phyloP scores from a whole-genome alignment of 306 rosid species.

The Erythrophleum fordii region DNA sequence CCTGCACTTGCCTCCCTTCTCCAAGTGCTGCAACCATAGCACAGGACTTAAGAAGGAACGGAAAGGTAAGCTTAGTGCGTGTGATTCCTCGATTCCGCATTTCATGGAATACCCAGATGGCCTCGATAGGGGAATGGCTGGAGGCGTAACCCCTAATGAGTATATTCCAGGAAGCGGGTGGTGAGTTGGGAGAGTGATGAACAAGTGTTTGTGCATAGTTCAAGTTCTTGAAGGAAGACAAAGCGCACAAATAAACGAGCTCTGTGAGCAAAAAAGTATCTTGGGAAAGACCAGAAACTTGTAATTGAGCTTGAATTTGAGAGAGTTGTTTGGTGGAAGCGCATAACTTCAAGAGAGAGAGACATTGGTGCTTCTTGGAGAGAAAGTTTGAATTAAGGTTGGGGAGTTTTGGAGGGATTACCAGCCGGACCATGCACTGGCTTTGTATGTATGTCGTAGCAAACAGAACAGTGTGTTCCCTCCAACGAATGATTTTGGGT shows the following conservation, averaged over 20 bases:
- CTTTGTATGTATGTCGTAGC: background rate
- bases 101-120: slow-evolving; percentile 57
- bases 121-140: slow-evolving; percentile 52
- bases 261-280: slow-evolving; percentile 60
- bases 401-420: slow-evolving; percentile 2
- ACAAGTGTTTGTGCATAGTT: slow-evolving; percentile 61
- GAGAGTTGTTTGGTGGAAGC: slow-evolving; percentile 56
- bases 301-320: slow-evolving; percentile 73
- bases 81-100: slow-evolving; percentile 58
- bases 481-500: background rate
- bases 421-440: slow-evolving; percentile 56
- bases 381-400: slow-evolving; percentile 27
- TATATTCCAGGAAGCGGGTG: slow-evolving; percentile 72
- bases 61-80: slow-evolving; percentile 75
- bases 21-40: slow-evolving; percentile 44
- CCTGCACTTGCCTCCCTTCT: slow-evolving; percentile 76
- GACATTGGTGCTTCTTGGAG: slow-evolving; percentile 59
- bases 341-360: slow-evolving; percentile 56
- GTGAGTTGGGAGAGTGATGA: slow-evolving; percentile 32
- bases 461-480: background rate
- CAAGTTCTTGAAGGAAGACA: slow-evolving; percentile 59
- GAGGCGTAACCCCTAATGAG: slow-evolving; percentile 76
- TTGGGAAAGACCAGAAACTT: slow-evolving; percentile 53
- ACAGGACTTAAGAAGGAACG: slow-evolving; percentile 77
- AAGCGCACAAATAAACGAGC: slow-evolving; percentile 62